Conservation (phyloP, 352 stramenopile genomes). For the Pythium apleroticum region DNA sequence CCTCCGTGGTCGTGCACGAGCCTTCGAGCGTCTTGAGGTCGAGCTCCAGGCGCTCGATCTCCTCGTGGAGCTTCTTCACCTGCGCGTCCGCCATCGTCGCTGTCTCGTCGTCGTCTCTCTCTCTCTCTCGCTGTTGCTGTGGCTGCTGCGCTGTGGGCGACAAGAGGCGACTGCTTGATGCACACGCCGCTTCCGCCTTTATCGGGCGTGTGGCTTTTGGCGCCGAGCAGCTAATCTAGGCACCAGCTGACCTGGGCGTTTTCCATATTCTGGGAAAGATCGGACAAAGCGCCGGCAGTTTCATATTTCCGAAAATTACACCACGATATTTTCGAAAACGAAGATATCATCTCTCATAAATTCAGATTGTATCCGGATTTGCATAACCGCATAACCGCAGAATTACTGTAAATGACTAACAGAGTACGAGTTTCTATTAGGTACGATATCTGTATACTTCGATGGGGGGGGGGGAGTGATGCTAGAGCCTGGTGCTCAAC, state of each 20-base stretch:
- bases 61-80: conserved; percentile 78
- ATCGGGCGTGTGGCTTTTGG: neutral
- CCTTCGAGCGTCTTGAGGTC: conserved; percentile 80
- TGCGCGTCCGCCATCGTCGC: conserved; percentile 41
- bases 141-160: too few species aligned
- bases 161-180: neutral
- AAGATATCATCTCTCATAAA: too few species aligned
- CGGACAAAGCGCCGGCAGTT: neutral
- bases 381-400: too few species aligned
- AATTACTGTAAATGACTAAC: too few species aligned
- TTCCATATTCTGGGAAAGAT: conserved; percentile 4
- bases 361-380: too few species aligned
- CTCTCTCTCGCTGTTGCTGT: neutral
- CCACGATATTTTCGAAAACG: too few species aligned
- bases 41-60: conserved; percentile 74
- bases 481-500: neutral
- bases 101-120: neutral
- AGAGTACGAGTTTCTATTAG: too few species aligned
- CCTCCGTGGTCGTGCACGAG: conserved; percentile 76
- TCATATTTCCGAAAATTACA: neutral
- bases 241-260: neutral
- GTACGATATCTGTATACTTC: too few species aligned
- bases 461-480: too few species aligned
- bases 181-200: neutral
- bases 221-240: neutral